Base-by-base conservation (phyloP, 176 grass and related monocot species). In the Melocanna baccifera region DNA sequence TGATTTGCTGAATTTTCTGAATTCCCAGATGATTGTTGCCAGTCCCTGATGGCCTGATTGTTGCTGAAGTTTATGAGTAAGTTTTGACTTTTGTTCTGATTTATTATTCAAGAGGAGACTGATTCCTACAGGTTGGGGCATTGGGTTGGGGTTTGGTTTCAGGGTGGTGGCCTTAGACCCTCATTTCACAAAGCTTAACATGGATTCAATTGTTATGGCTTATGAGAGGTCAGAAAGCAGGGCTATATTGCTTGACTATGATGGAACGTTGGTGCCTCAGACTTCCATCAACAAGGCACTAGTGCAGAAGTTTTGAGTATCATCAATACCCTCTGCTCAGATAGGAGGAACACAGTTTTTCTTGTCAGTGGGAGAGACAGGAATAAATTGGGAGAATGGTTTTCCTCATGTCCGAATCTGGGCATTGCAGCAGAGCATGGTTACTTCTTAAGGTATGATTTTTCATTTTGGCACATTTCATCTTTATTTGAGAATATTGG, bases 71-170 rank as follows among this genome's bases (percentile, higher is more conserved):
- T n/a, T n/a, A n/a, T n/a, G n/a, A n/a, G n/a, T n/a, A n/a, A n/a
- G n/a, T n/a, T n/a, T n/a, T n/a, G n/a, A n/a, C n/a, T n/a, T n/a
- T n/a, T n/a, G n/a, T n/a, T n/a, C n/a, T n/a, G n/a, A n/a, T n/a
- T n/a, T n/a, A n/a, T n/a, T n/a, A n/a, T n/a, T n/a, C n/a, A n/a
- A n/a, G n/a, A n/a, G n/a, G n/a, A n/a, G n/a, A n/a, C n/a, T n/a
- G n/a, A n/a, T n/a, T n/a, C n/a, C n/a, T n/a, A 92, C 91, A 2
- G 94, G 93, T 66, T 99, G 97, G 97, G 97, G 97, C 29, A 99
- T 96, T 47, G 97, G 97, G 9, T 79, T 99, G 81, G 97, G 97
- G 50, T 96, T 99, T 57, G 91, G 97, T 64, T 99, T 99, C 77
- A 88, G 97, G 84, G 97, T 99, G 42, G 97, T 99, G 19, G 97